Evolutionary conservation across 495 filamentous ascomycete genomes (phyloP), one percentile per base, ranked within the genome.

Genomic region (Cladorrhinum samala): DNA sequence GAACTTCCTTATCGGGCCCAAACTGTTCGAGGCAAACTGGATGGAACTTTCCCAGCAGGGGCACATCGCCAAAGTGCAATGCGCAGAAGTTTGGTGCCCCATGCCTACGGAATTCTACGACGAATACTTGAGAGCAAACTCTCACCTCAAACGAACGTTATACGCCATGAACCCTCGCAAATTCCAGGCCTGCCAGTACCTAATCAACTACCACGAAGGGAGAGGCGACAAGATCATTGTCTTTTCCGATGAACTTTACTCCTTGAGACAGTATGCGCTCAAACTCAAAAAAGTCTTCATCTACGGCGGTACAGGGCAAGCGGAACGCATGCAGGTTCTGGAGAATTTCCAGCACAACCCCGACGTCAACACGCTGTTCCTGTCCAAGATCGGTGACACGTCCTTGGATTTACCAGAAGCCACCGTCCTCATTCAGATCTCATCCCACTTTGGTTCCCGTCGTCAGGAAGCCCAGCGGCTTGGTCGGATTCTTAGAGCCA

Each of bases 101-200:
- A 98, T 98, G 93, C 95, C 93, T 0, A 89, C 90, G 4, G 93
- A 98, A 63, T 98, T 98, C 72, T 96, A 97, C 68, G 83, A 86
- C 17, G 91, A 96, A 61, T 98, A 96, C 71, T 83, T 97, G 53
- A 60, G 65, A 1, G 68, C 72, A 33, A 68, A 64, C 56, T 63
- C 67, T 13, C 72, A 72, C 25, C 68, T 73, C 61, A 76, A 86
- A 51, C 83, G 83, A 30, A 79, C 96, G 4, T 77, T 97, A 5
- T 96, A 93, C 63, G 92, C 91, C 64, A 97, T 98, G 93, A 98
- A 98, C 66, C 93, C 93, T 14, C 78, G 85, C 42, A 97, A 98
- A 69, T 96, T 96, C 68, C 93, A 98, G 68, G 91, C 91, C 8
- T 94, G 89, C 60, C 91, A 96, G 60, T 96, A 91, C 67, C 79